A percentile compares a stretch with the other conserved stretches of the same genome.
Evolutionary conservation across 208 protist species (phyloP).

Genomic region (Naegleria fowleri): DNA sequence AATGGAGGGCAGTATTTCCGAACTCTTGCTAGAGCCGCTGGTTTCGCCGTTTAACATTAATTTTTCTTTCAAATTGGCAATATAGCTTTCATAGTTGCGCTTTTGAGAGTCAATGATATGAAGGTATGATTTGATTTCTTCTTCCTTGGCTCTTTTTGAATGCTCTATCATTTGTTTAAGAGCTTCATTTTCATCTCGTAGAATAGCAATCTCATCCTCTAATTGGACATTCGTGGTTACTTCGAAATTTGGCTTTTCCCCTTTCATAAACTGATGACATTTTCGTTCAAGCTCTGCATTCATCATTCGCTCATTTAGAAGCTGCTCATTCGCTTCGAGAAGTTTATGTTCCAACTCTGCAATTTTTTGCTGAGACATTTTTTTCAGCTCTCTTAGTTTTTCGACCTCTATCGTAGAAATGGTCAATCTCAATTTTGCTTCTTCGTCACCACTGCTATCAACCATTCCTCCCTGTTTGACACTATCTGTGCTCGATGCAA

Average conservation of each 20-base stretch:
- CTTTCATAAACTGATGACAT: background rate
- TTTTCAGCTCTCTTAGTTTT: background rate
- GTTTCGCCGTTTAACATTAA: background rate
- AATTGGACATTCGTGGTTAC: background rate
- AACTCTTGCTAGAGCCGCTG: background rate
- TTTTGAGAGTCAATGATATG: background rate
- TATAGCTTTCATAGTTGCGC: background rate
- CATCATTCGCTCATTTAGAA: background rate
- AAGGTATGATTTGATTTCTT: background rate
- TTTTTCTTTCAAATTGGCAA: background rate
- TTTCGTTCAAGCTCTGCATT: background rate
- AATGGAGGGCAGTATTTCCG: background rate
- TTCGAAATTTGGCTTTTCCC: background rate
- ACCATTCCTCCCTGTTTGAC: background rate
- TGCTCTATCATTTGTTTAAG: background rate
- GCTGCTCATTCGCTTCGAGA: background rate
- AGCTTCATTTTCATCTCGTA: background rate
- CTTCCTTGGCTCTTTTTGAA: background rate
- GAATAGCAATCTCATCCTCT: background rate
- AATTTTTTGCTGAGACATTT: background rate
- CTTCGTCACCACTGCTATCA: background rate
- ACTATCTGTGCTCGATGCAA: background rate
- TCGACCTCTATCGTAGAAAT: background rate
- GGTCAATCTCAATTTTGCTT: background rate
- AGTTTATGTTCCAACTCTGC: background rate